These are phyloP conservation scores for Bauhinia variegata DNA, from an alignment of 306 rosid species.

Conservation along the genomic window DNA sequence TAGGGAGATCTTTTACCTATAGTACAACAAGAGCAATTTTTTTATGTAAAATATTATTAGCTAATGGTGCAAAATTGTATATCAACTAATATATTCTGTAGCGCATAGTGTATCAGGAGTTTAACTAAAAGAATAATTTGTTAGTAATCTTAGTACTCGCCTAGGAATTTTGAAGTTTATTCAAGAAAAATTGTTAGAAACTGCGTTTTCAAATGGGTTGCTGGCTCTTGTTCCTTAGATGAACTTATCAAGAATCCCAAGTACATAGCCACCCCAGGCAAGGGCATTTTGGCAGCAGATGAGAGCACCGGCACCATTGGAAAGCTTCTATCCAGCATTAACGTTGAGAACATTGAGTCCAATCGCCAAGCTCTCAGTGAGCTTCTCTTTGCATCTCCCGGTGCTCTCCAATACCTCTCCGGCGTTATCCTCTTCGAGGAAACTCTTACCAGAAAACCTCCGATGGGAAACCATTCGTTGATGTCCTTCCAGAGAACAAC, in stretches of 20 bases:
- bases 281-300: constrained; percentile 91
- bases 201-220: background rate
- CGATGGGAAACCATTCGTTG: constrained; percentile 83
- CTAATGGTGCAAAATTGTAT: too few relatives aligned
- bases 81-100: too few relatives aligned
- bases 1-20: too few relatives aligned
- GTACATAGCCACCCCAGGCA: constrained; percentile 87
- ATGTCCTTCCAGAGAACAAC: constrained; percentile 65
- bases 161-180: too few relatives aligned
- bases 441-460: constrained; percentile 77
- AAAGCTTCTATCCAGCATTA: constrained; percentile 80
- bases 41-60: too few relatives aligned
- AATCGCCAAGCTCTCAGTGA: constrained; percentile 89
- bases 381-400: constrained; percentile 84
- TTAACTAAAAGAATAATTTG: too few relatives aligned
- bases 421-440: constrained; percentile 95
- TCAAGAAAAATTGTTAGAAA: too few relatives aligned
- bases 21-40: too few relatives aligned
- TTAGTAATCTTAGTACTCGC: too few relatives aligned
- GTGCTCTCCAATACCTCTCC: constrained; percentile 72
- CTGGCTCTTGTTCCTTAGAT: constrained; percentile 41
- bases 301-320: constrained; percentile 97
- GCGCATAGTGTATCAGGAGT: too few relatives aligned
- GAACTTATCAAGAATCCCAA: constrained; percentile 83
- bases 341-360: constrained; percentile 79